Conservation (phyloP, 768 basidiomycete species). For the Pluteus cervinus region DNA sequence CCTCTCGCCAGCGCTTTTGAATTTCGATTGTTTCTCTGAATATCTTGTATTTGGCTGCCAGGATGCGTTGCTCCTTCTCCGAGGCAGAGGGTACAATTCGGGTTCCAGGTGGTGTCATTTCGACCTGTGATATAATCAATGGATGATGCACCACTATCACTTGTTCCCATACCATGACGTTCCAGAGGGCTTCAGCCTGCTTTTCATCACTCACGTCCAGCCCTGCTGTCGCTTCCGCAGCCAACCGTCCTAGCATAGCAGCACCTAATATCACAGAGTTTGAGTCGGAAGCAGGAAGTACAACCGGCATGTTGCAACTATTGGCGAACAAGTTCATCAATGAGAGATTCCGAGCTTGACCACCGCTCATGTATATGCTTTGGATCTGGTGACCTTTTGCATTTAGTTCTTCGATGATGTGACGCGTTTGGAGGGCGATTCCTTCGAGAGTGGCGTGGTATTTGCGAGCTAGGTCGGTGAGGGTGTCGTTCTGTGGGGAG, state of each 20-base stretch:
- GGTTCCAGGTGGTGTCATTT: slow-evolving; percentile 87
- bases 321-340: slow-evolving; percentile 91
- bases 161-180: slow-evolving; percentile 67
- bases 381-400: slow-evolving; percentile 72
- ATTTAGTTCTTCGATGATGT: slow-evolving; percentile 92
- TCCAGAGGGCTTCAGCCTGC: slow-evolving; percentile 73
- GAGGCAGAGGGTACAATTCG: slow-evolving; percentile 61
- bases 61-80: slow-evolving; percentile 59
- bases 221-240: slow-evolving; percentile 40
- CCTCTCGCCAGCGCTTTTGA: slow-evolving; percentile 79
- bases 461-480: slow-evolving; percentile 81
- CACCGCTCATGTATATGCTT: slow-evolving; percentile 88
- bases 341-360: slow-evolving; percentile 84
- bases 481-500: slow-evolving; percentile 49
- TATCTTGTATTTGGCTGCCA: slow-evolving; percentile 92
- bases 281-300: slow-evolving; percentile 70
- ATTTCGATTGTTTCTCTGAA: slow-evolving; percentile 86
- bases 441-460: slow-evolving; percentile 90
- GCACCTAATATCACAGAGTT: slow-evolving; percentile 89
- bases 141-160: slow-evolving; percentile 1
- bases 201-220: slow-evolving; percentile 30
- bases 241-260: slow-evolving; percentile 90
- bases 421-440: slow-evolving; percentile 90
- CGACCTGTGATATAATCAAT: slow-evolving; percentile 50
- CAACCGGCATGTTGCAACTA: slow-evolving; percentile 73